Evolutionary conservation across 768 basidiomycete genomes (phyloP).

Genomic region (Suillus subluteus): DNA sequence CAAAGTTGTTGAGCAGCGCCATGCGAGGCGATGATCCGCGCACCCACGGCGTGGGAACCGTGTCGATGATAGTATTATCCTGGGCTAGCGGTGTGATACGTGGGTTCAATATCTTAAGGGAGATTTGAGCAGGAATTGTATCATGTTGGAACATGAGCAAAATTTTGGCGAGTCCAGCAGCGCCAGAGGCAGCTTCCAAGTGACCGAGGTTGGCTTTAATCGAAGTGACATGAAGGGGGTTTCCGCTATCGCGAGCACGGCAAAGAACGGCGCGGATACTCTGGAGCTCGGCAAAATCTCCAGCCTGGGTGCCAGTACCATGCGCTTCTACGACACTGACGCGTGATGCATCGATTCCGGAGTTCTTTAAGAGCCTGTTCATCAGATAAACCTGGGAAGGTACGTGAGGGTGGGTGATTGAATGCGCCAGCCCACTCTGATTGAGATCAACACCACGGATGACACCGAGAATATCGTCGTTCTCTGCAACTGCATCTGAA

Average conservation of each 20-base stretch:
- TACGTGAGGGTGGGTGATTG: slow-evolving; percentile 75
- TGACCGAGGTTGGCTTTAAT: slow-evolving; percentile 79
- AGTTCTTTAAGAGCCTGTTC: slow-evolving; percentile 44
- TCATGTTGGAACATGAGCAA: slow-evolving; percentile 65
- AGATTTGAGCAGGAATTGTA: slow-evolving; percentile 63
- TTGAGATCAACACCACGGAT: slow-evolving; percentile 74
- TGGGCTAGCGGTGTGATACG: slow-evolving; percentile 48
- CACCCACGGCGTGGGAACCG: slow-evolving; percentile 44
- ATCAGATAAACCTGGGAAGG: slow-evolving; percentile 66
- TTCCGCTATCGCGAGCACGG: slow-evolving; percentile 40
- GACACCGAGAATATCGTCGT: slow-evolving; percentile 69
- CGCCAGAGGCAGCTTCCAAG: slow-evolving; percentile 75
- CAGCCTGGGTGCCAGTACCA: slow-evolving; percentile 74
- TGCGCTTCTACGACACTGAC: slow-evolving; percentile 75
- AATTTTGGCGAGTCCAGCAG: slow-evolving; percentile 70
- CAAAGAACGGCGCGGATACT: slow-evolving; percentile 62
- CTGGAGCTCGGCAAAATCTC: slow-evolving; percentile 67
- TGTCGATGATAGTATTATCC: slow-evolving; percentile 56
- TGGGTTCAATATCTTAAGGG: slow-evolving; percentile 58
- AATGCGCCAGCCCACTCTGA: slow-evolving; percentile 65
- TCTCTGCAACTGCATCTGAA: slow-evolving; percentile 65
- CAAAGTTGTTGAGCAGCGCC: slow-evolving; percentile 75
- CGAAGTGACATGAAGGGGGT: slow-evolving; percentile 66
- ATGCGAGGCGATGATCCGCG: slow-evolving; percentile 43
- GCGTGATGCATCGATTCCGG: slow-evolving; percentile 47